Evolutionary conservation across 352 stramenopile genomes (phyloP).

Genomic region (Phytopythium aichiense): DNA sequence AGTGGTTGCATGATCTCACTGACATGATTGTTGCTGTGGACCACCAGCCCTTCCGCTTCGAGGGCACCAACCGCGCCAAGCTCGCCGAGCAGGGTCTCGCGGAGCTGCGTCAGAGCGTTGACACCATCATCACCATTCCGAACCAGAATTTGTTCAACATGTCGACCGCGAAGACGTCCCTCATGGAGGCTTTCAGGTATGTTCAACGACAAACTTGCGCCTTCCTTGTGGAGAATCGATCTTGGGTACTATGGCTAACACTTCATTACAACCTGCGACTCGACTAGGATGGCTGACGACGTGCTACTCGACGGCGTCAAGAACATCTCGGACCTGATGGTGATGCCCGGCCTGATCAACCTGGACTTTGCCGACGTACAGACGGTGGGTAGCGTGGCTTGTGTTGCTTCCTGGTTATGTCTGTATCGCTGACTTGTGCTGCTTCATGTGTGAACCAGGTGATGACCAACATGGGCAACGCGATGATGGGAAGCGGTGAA

Average conservation of each 20-base stretch:
- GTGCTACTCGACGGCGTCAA: slow-evolving; percentile 84
- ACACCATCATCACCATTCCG: slow-evolving; percentile 87
- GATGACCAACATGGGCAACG: slow-evolving; percentile 86
- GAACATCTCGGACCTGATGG: slow-evolving; percentile 88
- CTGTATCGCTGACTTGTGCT: not conserved
- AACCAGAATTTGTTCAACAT: slow-evolving; percentile 91
- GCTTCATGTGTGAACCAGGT: slow-evolving; percentile 27
- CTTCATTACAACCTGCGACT: not conserved
- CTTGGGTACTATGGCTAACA: not conserved
- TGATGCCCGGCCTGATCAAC: slow-evolving; percentile 87
- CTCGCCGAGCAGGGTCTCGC: slow-evolving; percentile 70
- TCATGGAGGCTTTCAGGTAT: slow-evolving; percentile 85
- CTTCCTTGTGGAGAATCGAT: not conserved
- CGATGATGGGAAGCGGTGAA: slow-evolving; percentile 91
- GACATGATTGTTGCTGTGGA: slow-evolving; percentile 3
- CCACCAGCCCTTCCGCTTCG: slow-evolving; percentile 73
- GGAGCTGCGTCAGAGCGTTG: slow-evolving; percentile 79
- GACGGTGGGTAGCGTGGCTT: slow-evolving; percentile 36
- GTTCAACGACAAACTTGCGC: slow-evolving; percentile 1
- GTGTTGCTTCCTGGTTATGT: not conserved
- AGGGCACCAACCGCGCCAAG: slow-evolving; percentile 79
- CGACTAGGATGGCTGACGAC: slow-evolving; percentile 72
- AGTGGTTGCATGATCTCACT: not conserved
- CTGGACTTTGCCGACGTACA: slow-evolving; percentile 87
- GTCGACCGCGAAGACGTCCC: slow-evolving; percentile 79